phyloP scores from a whole-genome alignment of 176 grass and related monocot genomes.

The Tillandsia fasciculata region DNA sequence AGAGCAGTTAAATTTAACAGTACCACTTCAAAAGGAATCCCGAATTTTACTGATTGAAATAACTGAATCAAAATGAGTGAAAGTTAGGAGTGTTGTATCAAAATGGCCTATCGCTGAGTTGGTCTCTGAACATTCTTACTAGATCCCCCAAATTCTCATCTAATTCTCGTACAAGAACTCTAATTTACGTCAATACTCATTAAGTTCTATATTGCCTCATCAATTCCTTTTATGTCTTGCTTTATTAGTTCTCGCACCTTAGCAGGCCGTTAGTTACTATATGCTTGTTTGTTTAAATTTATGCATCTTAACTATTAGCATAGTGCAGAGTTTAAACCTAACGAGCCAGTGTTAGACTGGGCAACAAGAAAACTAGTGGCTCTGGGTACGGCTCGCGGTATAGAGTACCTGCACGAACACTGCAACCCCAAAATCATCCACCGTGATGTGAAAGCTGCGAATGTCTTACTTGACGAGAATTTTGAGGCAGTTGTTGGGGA shows the following conservation, averaged over 20 bases:
- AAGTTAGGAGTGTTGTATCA: not conserved
- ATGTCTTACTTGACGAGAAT: slow-evolving; percentile 61
- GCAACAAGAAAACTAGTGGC: slow-evolving; percentile 44
- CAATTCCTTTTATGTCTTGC: not conserved
- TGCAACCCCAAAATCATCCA: slow-evolving; percentile 92
- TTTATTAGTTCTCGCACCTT: slow-evolving; percentile 6
- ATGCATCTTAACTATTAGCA: not conserved
- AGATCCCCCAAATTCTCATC: not conserved
- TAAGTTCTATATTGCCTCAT: too few species aligned
- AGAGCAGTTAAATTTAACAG: too few species aligned
- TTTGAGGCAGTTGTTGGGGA: slow-evolving; percentile 81
- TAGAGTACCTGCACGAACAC: slow-evolving; percentile 87
- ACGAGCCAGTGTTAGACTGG: slow-evolving; percentile 63
- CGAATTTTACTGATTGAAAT: not conserved
- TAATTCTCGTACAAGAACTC: not conserved
- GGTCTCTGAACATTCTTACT: too few species aligned
- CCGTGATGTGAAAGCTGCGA: slow-evolving; percentile 86
- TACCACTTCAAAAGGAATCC: not conserved
- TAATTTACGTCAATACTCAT: not conserved
- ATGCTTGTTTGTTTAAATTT: not conserved
- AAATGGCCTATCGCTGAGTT: not conserved
- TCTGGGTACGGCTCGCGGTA: slow-evolving; percentile 58
- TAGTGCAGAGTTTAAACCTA: slow-evolving; percentile 47
- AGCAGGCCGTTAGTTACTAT: not conserved
- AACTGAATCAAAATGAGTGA: not conserved